A percentile compares a stretch with the other conserved stretches of the same genome.
These are phyloP conservation scores for Chlamydomonas sphaeroides DNA, from an alignment of 139 green algal species.

Conservation along the genomic window DNA sequence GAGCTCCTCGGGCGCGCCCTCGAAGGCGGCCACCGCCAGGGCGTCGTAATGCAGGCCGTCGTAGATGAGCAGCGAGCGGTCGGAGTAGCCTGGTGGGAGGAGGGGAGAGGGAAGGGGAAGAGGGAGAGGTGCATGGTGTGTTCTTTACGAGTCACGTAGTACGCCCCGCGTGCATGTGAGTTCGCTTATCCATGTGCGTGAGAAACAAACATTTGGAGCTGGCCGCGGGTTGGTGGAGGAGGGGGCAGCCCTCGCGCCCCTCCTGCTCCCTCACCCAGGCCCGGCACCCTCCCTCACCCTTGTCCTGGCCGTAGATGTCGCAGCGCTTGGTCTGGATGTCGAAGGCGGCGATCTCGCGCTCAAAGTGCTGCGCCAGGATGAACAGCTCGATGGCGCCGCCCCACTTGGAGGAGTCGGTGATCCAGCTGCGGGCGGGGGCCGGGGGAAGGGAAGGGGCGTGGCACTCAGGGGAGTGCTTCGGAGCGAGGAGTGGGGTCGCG, in stretches of 20 bases:
- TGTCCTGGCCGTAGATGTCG: slow-evolving; percentile 85
- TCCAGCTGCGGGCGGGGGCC: slow-evolving; percentile 44
- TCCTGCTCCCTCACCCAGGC: neutral
- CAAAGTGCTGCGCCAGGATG: slow-evolving; percentile 83
- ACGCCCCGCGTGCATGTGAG: too few species aligned
- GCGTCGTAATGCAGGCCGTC: slow-evolving; percentile 90
- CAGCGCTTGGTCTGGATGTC: slow-evolving; percentile 88
- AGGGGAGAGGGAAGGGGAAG: neutral
- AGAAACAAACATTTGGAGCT: neutral
- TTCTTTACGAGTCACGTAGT: too few species aligned
- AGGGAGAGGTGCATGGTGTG: too few species aligned
- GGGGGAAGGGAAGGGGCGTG: too few species aligned
- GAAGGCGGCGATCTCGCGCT: slow-evolving; percentile 89
- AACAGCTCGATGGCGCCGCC: slow-evolving; percentile 96
- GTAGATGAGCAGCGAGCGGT: slow-evolving; percentile 70
- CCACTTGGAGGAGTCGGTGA: slow-evolving; percentile 70
- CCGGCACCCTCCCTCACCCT: slow-evolving; percentile 16
- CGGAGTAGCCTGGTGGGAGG: slow-evolving; percentile 50
- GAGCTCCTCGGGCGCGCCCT: slow-evolving; percentile 82
- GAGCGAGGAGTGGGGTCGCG: too few species aligned
- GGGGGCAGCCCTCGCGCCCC: neutral
- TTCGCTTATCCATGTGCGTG: too few species aligned
- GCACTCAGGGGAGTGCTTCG: too few species aligned
- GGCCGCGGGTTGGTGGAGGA: neutral
- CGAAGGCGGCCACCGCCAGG: slow-evolving; percentile 68